Conservation (phyloP, 306 rosid genomes). For the Astragalus membranaceus region DNA sequence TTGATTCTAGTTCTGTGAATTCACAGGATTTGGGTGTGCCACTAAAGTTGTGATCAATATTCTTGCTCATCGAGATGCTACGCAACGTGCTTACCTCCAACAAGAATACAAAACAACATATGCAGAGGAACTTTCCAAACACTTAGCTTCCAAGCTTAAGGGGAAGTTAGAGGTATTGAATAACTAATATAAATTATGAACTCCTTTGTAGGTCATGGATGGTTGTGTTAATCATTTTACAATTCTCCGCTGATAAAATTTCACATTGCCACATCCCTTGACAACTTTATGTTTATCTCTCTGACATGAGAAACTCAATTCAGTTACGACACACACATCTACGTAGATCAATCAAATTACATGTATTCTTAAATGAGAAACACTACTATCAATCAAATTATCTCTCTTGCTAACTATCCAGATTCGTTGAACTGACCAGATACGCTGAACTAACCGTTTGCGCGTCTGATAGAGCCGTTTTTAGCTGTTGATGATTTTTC, state of each 20-base stretch:
- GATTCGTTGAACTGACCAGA: too few species aligned
- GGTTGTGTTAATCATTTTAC: too few species aligned
- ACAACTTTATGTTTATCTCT: too few species aligned
- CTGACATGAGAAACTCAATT: too few species aligned
- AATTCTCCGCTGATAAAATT: too few species aligned
- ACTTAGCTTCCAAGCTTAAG: slow-evolving; percentile 49
- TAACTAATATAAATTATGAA: not conserved
- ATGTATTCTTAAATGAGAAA: not conserved
- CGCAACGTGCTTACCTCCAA: slow-evolving; percentile 53
- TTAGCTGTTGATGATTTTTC: too few species aligned
- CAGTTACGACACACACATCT: not conserved
- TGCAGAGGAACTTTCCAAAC: slow-evolving; percentile 48
- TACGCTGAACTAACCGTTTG: too few species aligned
- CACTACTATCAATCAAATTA: too few species aligned
- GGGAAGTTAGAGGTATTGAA: slow-evolving; percentile 55
- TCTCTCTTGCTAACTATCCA: too few species aligned
- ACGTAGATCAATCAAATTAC: not conserved
- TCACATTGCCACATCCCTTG: too few species aligned
- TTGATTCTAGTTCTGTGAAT: not conserved
- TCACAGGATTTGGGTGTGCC: slow-evolving; percentile 65
- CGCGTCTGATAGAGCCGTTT: too few species aligned
- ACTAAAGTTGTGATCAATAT: slow-evolving; percentile 59
- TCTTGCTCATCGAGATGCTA: slow-evolving; percentile 60
- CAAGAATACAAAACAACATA: slow-evolving; percentile 51
- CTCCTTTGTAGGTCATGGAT: not conserved